phyloP scores from a whole-genome alignment of 495 filamentous ascomycete genomes.

The Delitschia confertaspora region DNA sequence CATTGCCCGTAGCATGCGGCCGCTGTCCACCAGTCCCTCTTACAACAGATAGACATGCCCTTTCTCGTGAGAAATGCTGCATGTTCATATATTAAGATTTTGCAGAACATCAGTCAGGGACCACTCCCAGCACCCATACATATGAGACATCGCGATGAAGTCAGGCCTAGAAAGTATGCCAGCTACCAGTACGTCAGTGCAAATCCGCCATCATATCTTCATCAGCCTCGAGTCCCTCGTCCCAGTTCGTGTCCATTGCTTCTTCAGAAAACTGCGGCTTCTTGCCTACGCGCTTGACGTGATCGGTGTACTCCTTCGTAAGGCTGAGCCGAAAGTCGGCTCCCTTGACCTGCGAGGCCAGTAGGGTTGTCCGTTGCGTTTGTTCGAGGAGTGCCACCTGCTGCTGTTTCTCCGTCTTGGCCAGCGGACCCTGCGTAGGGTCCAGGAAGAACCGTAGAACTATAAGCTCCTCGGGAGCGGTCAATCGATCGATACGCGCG shows the following conservation, averaged over 20 bases:
- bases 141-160: no score
- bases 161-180: no score
- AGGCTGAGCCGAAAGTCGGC: slow-evolving; percentile 32
- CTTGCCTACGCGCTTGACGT: slow-evolving; percentile 25
- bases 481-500: slow-evolving; percentile 24
- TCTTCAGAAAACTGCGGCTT: slow-evolving; percentile 12
- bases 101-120: no score
- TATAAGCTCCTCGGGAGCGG: slow-evolving; percentile 2
- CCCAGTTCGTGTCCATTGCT: slow-evolving; percentile 25
- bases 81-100: not conserved
- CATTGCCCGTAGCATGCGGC: no score
- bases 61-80: not conserved
- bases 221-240: slow-evolving; percentile 29
- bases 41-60: not conserved
- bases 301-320: slow-evolving; percentile 33
- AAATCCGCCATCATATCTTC: slow-evolving; percentile 36
- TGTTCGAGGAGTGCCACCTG: slow-evolving; percentile 29
- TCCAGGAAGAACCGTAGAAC: slow-evolving; percentile 33
- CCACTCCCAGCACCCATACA: no score
- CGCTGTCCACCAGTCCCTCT: not conserved
- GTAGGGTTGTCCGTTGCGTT: slow-evolving; percentile 28
- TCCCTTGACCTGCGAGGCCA: slow-evolving; percentile 29
- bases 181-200: no score
- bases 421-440: slow-evolving; percentile 22
- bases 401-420: slow-evolving; percentile 27